Percentiles rank a stretch among this genome's conserved stretches.
Conservation (phyloP, 495 filamentous ascomycete genomes). For the Achaetomiella virescens region DNA sequence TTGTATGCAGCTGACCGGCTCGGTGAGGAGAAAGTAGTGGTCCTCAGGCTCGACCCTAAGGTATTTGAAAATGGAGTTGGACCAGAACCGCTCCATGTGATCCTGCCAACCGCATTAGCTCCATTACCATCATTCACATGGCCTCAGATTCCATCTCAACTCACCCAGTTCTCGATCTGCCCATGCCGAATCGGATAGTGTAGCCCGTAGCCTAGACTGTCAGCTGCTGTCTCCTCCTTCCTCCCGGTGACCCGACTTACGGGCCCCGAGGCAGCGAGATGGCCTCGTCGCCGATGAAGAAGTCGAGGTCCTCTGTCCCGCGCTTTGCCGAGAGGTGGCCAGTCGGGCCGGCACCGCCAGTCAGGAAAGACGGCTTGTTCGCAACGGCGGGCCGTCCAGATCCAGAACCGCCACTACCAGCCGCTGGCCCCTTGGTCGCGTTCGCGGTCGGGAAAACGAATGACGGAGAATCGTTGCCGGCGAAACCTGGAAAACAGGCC, state of each 20-base stretch:
- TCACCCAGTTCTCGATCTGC: conserved; percentile 95
- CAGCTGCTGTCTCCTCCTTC: neutral
- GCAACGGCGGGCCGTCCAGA: conserved; percentile 83
- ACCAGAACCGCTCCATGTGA: conserved; percentile 99
- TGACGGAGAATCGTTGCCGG: conserved; percentile 97
- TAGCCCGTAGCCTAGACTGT: conserved; percentile 72
- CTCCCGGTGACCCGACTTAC: conserved; percentile 35
- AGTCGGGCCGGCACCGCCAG: conserved; percentile 74
- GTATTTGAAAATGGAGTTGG: conserved; percentile 99
- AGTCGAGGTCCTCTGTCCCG: conserved; percentile 95
- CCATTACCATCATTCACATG: neutral
- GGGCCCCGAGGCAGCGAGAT: conserved; percentile 71
- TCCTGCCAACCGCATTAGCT: conserved; percentile 50
- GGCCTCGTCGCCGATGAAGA: conserved; percentile 97
- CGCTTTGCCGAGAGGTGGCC: conserved; percentile 86
- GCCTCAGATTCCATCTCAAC: conserved; percentile 9
- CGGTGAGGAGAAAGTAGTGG: conserved; percentile 94
- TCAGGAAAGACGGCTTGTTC: conserved; percentile 91
- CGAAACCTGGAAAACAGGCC: conserved; percentile 63
- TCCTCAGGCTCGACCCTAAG: conserved; percentile 96
- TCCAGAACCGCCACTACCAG: conserved; percentile 64
- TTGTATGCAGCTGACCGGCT: conserved; percentile 65
- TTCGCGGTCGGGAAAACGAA: conserved; percentile 99
- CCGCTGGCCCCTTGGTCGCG: conserved; percentile 77
- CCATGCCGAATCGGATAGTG: conserved; percentile 97